Base-by-base conservation (phyloP, 2,329 filamentous ascomycete species). In the Aspergillus quadricinctus region DNA sequence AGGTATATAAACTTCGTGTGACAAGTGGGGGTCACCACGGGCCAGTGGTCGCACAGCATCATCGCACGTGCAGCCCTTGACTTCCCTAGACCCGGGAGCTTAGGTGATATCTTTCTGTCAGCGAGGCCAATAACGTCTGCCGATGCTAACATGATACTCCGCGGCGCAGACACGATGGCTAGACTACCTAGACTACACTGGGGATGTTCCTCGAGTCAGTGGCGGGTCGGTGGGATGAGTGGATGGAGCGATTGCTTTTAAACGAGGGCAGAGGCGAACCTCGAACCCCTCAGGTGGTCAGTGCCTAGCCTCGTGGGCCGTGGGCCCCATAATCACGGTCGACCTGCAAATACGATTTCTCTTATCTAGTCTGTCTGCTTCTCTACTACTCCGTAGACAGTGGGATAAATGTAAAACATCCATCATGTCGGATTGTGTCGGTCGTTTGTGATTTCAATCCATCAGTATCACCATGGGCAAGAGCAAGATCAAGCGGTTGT, bases 401-500 rank as follows among this genome's bases (percentile, higher is more conserved):
- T 6, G 5, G 1, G n/a, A n/a, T n/a, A n/a, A 27, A 4, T 17
- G 31, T 17, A 7, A 17, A 37, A 14, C 25, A 7, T 43, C 25
- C 37, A 40, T 43, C 25, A 35, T 53, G 25, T 14, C 28, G 23
- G 21, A 21, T 49, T 8, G 14, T 17, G 17, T 37, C 14, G 2
- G 7, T 37, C 14, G 1, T 37, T 37, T 6, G n/a, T n/a, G n/a
- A n/a, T n/a, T n/a, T n/a, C n/a, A n/a, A n/a, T n/a, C n/a, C n/a
- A n/a, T n/a, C n/a, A n/a, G n/a, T n/a, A 17, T 37, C 54, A 61
- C 7, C 4, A 74, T 75, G 72, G 65, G 68, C 54, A 72, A 66
- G 52, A 66, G 68, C 54, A 72, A 66, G 52, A 66, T 73, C 50
- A 63, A 66, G 35, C 62, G 73, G 53, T 62, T 76, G 52, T 77